phyloP scores from a whole-genome alignment of 225 moss, liverwort and hornwort genomes.

The Bryum argenteum region DNA sequence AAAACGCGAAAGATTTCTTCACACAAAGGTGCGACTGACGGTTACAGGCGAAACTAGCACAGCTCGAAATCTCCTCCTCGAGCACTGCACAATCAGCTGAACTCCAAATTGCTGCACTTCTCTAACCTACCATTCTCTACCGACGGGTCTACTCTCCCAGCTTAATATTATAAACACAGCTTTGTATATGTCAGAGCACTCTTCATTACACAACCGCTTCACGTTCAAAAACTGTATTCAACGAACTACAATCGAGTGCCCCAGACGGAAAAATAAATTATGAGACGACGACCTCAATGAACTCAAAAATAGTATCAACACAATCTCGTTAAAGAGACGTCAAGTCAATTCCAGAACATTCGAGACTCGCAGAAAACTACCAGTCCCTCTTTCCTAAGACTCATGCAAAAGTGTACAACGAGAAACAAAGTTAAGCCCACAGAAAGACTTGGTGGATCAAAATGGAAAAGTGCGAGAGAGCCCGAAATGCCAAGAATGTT shows the following conservation, averaged over 20 bases:
- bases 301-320: not conserved
- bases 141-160: not conserved
- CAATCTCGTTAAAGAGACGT: not conserved
- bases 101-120: not conserved
- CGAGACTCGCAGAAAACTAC: not conserved
- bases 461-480: no score
- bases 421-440: not conserved
- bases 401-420: not conserved
- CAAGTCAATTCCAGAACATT: not conserved
- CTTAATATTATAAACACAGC: not conserved
- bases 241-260: no score
- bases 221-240: no score
- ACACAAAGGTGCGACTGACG: not conserved
- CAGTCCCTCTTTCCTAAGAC: not conserved
- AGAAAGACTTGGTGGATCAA: not conserved
- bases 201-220: no score
- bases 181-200: no score
- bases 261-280: no score
- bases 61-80: not conserved
- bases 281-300: no score
- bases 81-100: not conserved
- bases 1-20: not conserved
- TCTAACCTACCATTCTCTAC: not conserved
- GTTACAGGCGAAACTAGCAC: constrained; percentile 3
- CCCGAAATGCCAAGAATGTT: not conserved